Base-by-base conservation (phyloP, 108 stramenopile species). In the Cyclotella cryptica region DNA sequence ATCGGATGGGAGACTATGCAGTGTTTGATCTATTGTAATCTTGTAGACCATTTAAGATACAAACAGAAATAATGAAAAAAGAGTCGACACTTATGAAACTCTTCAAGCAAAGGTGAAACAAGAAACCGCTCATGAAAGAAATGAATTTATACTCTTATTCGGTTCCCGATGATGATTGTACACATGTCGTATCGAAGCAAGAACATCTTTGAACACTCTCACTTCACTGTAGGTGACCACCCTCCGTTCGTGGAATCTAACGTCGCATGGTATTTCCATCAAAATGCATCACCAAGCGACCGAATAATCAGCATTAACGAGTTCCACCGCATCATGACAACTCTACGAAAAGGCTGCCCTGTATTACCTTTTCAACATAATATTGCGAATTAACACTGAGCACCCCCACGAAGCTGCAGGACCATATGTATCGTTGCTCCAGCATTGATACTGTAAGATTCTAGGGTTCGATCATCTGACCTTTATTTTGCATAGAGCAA, bases 351-450 rank as follows among this genome's bases (percentile, higher is more conserved):
- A 35, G 2, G 2, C 35, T 35, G 2, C 35, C 2, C 6, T 35
- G 35, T 35, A 35, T 35, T n/a, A n/a, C n/a, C n/a, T 35, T 35
- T 1, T 9, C 3, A 49, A 39, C 30, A 61, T 15, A 2, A 17
- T 39, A 61, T 35, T 1, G 35, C n/a, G n/a, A n/a, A n/a, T n/a
- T n/a, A n/a, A n/a, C n/a, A n/a, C n/a, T n/a, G 1, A 65, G 64
- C 35, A 22, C 98, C 98, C 35, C 98, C 99, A 57, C 99, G 96
- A 75, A 99, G 87, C 88, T 98, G 98, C 72, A 99, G 85, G 1
- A 99, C 99, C 99, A 99, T 99, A 85, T 99, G 99, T 85, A 99
- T 98, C 58, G 97, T 98, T 47, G 94, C 97, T n/a, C 99, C 99
- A 28, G 98, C 97, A 18, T 72, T 85, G 69, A 99, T 97, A 67